Base-by-base conservation (phyloP, 1,284 basidiomycete species). In the Cryptococcus amylolentus region DNA sequence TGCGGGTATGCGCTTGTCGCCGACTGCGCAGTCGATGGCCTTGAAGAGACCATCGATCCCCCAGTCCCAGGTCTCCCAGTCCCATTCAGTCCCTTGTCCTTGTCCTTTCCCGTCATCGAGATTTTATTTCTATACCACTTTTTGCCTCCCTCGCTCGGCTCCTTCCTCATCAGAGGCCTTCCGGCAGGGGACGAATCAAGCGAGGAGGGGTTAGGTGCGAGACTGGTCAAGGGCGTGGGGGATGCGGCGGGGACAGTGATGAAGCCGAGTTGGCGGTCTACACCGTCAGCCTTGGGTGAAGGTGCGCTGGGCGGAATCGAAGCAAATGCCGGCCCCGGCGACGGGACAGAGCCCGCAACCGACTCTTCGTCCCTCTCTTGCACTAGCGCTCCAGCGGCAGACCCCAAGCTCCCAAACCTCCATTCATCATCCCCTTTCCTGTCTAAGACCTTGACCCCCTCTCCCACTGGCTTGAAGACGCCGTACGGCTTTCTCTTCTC, bases 221-320 rank as follows among this genome's bases (percentile, higher is more conserved):
- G 14, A 41, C 20, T n/a, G 46, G 42, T 20, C 10, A 26, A 12
- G n/a, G 42, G 42, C 18, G 42, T 26, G 20, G 42, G 10, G 18
- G 42, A 20, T 6, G 42, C 14, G n/a, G 14, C 10, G 10, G 42
- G 38, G 27, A 41, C 31, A 23, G 52, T 39, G 27, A 49, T 48
- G 51, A 57, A 57, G 8, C 55, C 55, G 6, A 57, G 27, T 40
- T 57, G 55, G n/a, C 55, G 45, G 31, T 57, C 55, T 45, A 46
- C n/a, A 14, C 45, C 42, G 31, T 31, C 27, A 14, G 16, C 31
- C 14, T 16, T 46, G 26, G 51, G 43, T 5, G 51, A 23, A 23
- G 26, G 14, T 20, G 31, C 13, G 4, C 18, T 18, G 13, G 27
- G 23, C 35, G 51, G 38, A 8, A 46, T 39, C 3, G 23, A 45